These are phyloP conservation scores for Lepidium didymum DNA, from an alignment of 345 rosid genomes.

Conservation along the genomic window DNA sequence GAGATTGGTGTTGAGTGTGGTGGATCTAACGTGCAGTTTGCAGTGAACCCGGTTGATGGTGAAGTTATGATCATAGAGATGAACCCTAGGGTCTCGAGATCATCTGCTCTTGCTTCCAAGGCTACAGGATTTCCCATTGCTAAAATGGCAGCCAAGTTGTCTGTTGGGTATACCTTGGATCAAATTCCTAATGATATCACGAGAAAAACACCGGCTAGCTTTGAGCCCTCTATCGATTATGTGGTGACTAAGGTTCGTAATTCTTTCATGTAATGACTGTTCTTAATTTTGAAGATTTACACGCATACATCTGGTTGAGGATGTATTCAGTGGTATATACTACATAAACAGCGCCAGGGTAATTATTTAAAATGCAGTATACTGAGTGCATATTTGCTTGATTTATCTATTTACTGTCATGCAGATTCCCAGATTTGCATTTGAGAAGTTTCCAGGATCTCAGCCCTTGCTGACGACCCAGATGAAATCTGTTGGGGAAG, in stretches of 20 bases:
- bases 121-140: slow-evolving; percentile 99
- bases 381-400: neutral
- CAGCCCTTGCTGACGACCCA: slow-evolving; percentile 82
- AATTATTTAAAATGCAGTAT: neutral
- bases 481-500: slow-evolving; percentile 97
- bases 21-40: slow-evolving; percentile 97
- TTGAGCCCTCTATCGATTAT: slow-evolving; percentile 97
- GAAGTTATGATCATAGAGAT: slow-evolving; percentile 98
- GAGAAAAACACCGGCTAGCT: slow-evolving; percentile 96
- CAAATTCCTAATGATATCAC: slow-evolving; percentile 99
- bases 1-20: slow-evolving; percentile 99
- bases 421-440: slow-evolving; percentile 96
- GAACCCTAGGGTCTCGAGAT: slow-evolving; percentile 97
- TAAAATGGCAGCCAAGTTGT: slow-evolving; percentile 97
- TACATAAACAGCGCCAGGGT: neutral
- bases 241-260: slow-evolving; percentile 80
- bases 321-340: neutral
- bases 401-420: neutral
- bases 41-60: slow-evolving; percentile 89
- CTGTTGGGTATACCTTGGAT: slow-evolving; percentile 85
- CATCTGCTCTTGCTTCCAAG: slow-evolving; percentile 96
- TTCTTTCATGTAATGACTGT: slow-evolving; percentile 4
- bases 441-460: slow-evolving; percentile 98
- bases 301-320: neutral
- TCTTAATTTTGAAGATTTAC: neutral